phyloP scores from a whole-genome alignment of 1,284 basidiomycete genomes.

The Melanopsichium pennsylvanicum region DNA sequence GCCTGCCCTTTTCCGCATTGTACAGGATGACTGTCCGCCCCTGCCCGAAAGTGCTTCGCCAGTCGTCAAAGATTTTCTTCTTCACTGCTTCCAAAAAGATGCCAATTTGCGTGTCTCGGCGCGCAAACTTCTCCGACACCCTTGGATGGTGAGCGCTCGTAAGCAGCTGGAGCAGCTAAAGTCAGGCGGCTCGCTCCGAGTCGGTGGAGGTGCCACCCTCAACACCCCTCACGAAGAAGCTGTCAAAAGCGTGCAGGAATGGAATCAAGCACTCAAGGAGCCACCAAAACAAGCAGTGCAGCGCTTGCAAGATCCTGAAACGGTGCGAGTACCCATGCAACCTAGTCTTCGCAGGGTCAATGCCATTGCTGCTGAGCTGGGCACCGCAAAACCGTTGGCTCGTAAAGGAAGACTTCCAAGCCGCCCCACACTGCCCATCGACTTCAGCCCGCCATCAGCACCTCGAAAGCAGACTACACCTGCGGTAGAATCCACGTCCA shows the following conservation, averaged over 20 bases:
- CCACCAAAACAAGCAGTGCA: conserved; percentile 66
- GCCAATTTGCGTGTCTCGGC: conserved; percentile 91
- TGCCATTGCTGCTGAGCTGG: conserved; percentile 32
- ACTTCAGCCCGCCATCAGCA: conserved; percentile 36
- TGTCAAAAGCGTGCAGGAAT: conserved; percentile 92
- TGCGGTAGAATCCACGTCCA: background rate
- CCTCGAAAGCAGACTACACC: conserved; percentile 8
- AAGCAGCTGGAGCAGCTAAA: conserved; percentile 74
- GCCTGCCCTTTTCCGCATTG: conserved; percentile 96
- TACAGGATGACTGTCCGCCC: conserved; percentile 94
- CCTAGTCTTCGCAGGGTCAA: conserved; percentile 42
- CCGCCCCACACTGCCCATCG: conserved; percentile 38
- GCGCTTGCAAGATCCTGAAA: conserved; percentile 29
- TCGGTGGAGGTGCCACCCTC: conserved; percentile 17
- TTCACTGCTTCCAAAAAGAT: conserved; percentile 98
- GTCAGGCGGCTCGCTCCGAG: conserved; percentile 68
- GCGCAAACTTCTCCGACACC: conserved; percentile 88
- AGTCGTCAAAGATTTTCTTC: conserved; percentile 91
- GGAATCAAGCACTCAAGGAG: conserved; percentile 95
- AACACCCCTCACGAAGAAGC: conserved; percentile 78
- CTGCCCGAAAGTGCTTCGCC: conserved; percentile 90
- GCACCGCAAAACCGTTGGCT: conserved; percentile 36
- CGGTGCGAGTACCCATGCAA: conserved; percentile 33
- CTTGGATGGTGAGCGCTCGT: conserved; percentile 90
- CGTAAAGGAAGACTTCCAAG: conserved; percentile 16